Evolutionary conservation across 2,329 filamentous ascomycete species (phyloP), one percentile per base, ranked within the genome.

Genomic region (Pseudomassariella vexata): DNA sequence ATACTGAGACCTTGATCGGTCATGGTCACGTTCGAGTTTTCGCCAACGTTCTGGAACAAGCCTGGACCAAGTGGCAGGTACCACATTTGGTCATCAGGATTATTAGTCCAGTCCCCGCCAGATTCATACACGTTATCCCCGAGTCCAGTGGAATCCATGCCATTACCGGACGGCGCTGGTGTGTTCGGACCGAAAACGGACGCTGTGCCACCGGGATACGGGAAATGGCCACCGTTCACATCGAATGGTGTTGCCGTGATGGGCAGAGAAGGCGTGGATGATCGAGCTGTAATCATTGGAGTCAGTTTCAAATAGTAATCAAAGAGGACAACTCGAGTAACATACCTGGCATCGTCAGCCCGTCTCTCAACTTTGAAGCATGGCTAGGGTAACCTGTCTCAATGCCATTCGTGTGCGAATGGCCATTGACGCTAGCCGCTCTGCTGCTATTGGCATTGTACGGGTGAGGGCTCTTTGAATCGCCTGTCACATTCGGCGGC

Each of bases 1-100:
- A 82, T 73, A 44, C 80, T 80, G 30, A 82, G 72, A 18, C 77
- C 77, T 43, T 82, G 77, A 7, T 77, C 73, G 3, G 76, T 81
- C 73, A 81, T 80, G 25, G 75, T 75, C 8, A 81, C 75, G 6
- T 66, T 66, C 20, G 67, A 66, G 40, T 76, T 75, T 38, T 72
- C 53, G 15, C 48, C 73, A 46, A 79, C 66, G 48, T 78, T 80
- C 46, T 80, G 75, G 54, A 78, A 81, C 36, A 82, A 76, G 5
- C 75, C 76, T 2, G 76, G 65, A 0, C 77, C 77, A 0, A 77
- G 65, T 1, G 77, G 76, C 1, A 82, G 62, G 47, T 81, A 82
- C 77, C 77, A 82, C 71, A 82, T 76, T 46, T 79, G 75, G 46
- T 68, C 70, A 37, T 67, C 64, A 4, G 68, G 60, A 36, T 64